Evolutionary conservation across 1,284 basidiomycete genomes (phyloP), one percentile per base, ranked within the genome.

Genomic region (Ceratorhiza oryzae-sativae): DNA sequence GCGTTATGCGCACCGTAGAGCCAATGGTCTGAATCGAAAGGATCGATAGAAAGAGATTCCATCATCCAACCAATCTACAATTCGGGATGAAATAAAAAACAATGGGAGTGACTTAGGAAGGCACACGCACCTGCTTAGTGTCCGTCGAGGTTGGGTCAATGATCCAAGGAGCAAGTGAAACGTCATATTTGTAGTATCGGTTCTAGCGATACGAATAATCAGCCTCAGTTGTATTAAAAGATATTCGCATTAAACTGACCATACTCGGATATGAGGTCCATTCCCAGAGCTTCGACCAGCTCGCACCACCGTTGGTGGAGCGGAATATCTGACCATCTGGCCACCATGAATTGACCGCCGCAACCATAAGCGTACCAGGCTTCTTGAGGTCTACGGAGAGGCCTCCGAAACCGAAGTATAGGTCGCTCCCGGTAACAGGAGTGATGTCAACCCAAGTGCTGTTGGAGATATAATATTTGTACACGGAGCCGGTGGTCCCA

Each of bases 281-380:
- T 9, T 79, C 79, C 87, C 87, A 90, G 20, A 89, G 79, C 0
- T 82, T 79, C n/a, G 84, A 82, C 86, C 86, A 88, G 0, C 84
- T 84, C 36, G 81, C 76, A 55, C 86, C 86, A 58, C 86, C 80
- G 76, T 89, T 80, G 1, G 81, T 86, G 6, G 86, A 87, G 13
- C 88, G 84, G 81, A 84, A 89, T 25, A 88, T 88, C 75, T 88
- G 86, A n/a, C 87, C 88, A 76, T 90, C 87, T 3, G 87, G 87
- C 83, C 76, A 82, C 85, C 86, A 86, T 18, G 84, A 84, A 76
- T 89, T 89, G 45, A 89, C 82, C 0, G 87, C 86, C 45, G 88
- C 87, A 8, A 88, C 87, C 88, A 89, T 88, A 74, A 89, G 79
- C 3, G 86, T 88, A 1, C 88, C 88, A 18, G 87, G 86, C 60